Evolutionary conservation across 1,139 yeast species (phyloP), one percentile per base, ranked within the genome.

Genomic region (Eremothecium cymbalariae): DNA sequence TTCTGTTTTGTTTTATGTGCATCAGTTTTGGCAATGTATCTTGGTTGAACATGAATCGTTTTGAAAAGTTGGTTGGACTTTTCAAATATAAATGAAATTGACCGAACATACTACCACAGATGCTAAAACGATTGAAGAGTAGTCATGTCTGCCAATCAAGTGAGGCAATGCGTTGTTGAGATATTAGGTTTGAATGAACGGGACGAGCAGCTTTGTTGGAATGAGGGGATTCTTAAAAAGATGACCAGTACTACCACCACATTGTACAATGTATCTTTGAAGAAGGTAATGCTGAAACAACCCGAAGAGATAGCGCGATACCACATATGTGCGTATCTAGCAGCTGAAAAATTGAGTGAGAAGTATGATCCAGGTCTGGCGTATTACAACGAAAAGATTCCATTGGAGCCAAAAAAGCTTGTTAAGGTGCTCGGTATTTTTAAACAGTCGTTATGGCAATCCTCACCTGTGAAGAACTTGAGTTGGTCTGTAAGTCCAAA

Each of bases 251-350:
- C 72, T 34, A 68, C 77, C 1, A 65, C 67, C 14, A 62, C 72
- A 2, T 55, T 77, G 3, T 69, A 77, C 47, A 69, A 66, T 39
- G 53, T 72, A 3, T 72, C 80, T 22, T 59, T 74, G 12, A 69
- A 64, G 36, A 67, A 70, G 43, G 63, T 68, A 37, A 64, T 68
- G 19, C 55, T 69, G 4, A 64, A 73, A 4, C 67, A 68, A 20
- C 64, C 64, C 24, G 70, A 73, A 33, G 86, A 79, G 44, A 62
- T 70, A 2, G 84, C 82, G 1, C 60, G 88, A 30, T 68, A 68
- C 40, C 86, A 79, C 49, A 53, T 80, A 11, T 75, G 84, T 53
- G 81, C 84, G 2, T 72, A 63, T 41, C 54, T 78, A 19, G 77
- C 82, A 0, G 68, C 70, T 8, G 78, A 74, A 40, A 65, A 65